Conservation (phyloP, 2,329 filamentous ascomycete species). For the Spiromastix sp. region DNA sequence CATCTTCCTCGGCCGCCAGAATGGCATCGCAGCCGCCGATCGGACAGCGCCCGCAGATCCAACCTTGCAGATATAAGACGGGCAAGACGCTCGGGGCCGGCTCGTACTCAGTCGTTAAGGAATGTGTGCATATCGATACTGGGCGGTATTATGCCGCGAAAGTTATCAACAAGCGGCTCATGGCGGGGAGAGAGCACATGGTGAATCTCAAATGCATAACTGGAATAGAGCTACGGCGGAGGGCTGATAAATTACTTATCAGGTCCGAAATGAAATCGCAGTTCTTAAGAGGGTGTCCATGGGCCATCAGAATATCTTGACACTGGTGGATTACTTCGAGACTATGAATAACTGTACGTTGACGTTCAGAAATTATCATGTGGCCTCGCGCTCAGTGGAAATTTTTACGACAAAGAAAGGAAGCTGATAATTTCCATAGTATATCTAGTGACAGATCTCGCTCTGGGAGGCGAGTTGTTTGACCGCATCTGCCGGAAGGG, state of each 20-base stretch:
- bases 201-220: slow-evolving; percentile 39
- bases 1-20: background rate
- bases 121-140: slow-evolving; percentile 97
- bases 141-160: slow-evolving; percentile 97
- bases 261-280: slow-evolving; percentile 97
- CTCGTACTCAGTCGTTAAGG: slow-evolving; percentile 96
- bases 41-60: slow-evolving; percentile 53
- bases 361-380: no score
- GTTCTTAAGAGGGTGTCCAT: slow-evolving; percentile 97
- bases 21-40: slow-evolving; percentile 4
- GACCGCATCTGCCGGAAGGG: slow-evolving; percentile 98
- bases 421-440: slow-evolving; percentile 37
- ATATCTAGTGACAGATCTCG: slow-evolving; percentile 94
- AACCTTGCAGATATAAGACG: slow-evolving; percentile 96
- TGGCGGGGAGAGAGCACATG: slow-evolving; percentile 98
- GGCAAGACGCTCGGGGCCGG: slow-evolving; percentile 95
- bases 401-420: background rate
- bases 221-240: background rate
- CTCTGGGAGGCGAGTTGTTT: slow-evolving; percentile 91
- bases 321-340: slow-evolving; percentile 97
- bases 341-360: slow-evolving; percentile 87
- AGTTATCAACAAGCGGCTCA: slow-evolving; percentile 97
- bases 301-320: slow-evolving; percentile 97
- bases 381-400: background rate
- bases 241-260: slow-evolving; percentile 5